Percentiles rank a stretch among this genome's conserved stretches.
These are phyloP conservation scores for Thelephora terrestris DNA, from an alignment of 1,284 basidiomycete genomes.

Conservation along the genomic window DNA sequence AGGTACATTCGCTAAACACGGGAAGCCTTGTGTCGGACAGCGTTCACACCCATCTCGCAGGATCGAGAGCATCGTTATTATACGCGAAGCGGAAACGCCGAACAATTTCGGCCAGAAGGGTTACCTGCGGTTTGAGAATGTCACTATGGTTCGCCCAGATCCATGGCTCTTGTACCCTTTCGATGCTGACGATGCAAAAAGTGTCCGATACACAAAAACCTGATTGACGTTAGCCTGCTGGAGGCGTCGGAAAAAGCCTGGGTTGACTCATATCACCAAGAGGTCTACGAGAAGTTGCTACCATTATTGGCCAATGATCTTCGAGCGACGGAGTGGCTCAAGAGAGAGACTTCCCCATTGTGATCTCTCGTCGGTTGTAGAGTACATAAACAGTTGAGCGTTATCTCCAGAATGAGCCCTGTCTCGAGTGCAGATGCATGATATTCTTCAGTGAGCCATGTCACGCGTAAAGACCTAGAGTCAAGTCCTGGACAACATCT, in stretches of 20 bases:
- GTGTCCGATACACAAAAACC: slow-evolving; percentile 84
- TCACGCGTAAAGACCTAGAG: too few species aligned
- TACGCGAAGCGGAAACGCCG: slow-evolving; percentile 60
- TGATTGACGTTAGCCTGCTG: slow-evolving; percentile 65
- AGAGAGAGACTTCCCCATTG: slow-evolving; percentile 53
- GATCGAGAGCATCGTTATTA: slow-evolving; percentile 83
- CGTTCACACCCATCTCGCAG: slow-evolving; percentile 53
- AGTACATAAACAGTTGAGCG: too few species aligned
- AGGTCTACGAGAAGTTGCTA: slow-evolving; percentile 67
- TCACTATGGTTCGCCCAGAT: slow-evolving; percentile 57
- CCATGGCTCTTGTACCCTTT: slow-evolving; percentile 6
- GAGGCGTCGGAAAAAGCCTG: slow-evolving; percentile 63
- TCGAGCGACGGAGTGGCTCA: slow-evolving; percentile 72
- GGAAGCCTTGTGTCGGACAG: background rate
- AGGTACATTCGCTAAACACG: background rate
- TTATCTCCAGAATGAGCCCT: too few species aligned
- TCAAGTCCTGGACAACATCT: too few species aligned
- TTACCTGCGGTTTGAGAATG: slow-evolving; percentile 74
- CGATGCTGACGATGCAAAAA: slow-evolving; percentile 16
- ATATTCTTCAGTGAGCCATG: too few species aligned
- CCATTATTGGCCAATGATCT: slow-evolving; percentile 65
- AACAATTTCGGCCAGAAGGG: slow-evolving; percentile 83
- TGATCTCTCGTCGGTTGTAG: slow-evolving; percentile 13
- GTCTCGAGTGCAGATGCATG: too few species aligned
- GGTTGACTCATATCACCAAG: slow-evolving; percentile 81